These are phyloP conservation scores for Fusarium foetens DNA, from an alignment of 2,329 filamentous ascomycete species.

Conservation along the genomic window DNA sequence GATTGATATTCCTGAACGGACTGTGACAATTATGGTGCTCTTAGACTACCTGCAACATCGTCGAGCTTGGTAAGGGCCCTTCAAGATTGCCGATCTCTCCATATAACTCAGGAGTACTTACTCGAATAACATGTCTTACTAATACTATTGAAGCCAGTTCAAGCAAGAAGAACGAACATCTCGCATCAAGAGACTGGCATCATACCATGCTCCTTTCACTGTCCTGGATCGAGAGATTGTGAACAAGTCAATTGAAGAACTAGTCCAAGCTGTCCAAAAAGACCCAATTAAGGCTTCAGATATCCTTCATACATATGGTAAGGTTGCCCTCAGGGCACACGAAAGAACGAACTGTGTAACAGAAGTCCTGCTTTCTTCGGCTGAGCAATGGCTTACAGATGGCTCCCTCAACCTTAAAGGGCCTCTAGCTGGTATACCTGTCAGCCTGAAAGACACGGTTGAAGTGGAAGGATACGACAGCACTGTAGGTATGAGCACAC, in stretches of 20 bases:
- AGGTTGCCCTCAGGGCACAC: conserved; percentile 85
- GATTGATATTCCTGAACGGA: not conserved
- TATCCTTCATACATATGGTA: conserved; percentile 86
- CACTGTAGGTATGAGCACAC: conserved; percentile 80
- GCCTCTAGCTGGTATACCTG: conserved; percentile 85
- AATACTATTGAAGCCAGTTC: conserved; percentile 66
- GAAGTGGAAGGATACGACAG: conserved; percentile 85
- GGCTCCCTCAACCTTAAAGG: conserved; percentile 77
- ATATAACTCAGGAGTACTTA: not conserved
- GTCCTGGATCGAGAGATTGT: conserved; percentile 73
- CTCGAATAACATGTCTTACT: conserved; percentile 29
- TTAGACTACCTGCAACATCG: conserved; percentile 75
- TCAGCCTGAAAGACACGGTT: conserved; percentile 85
- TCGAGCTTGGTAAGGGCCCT: conserved; percentile 68
- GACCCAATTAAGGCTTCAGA: conserved; percentile 72
- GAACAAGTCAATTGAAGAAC: conserved; percentile 76
- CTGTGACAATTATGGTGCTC: conserved; percentile 50
- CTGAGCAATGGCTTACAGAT: conserved; percentile 75
- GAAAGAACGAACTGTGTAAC: conserved; percentile 90
- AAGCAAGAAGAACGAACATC: conserved; percentile 81
- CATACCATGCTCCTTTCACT: conserved; percentile 74
- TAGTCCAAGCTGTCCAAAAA: conserved; percentile 83
- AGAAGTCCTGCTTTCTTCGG: conserved; percentile 82
- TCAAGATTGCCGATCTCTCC: not conserved
- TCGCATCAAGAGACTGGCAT: conserved; percentile 73